Evolutionary conservation across 2,329 filamentous ascomycete genomes (phyloP), one percentile per base, ranked within the genome.

Genomic region (Keithomyces neogunnii): DNA sequence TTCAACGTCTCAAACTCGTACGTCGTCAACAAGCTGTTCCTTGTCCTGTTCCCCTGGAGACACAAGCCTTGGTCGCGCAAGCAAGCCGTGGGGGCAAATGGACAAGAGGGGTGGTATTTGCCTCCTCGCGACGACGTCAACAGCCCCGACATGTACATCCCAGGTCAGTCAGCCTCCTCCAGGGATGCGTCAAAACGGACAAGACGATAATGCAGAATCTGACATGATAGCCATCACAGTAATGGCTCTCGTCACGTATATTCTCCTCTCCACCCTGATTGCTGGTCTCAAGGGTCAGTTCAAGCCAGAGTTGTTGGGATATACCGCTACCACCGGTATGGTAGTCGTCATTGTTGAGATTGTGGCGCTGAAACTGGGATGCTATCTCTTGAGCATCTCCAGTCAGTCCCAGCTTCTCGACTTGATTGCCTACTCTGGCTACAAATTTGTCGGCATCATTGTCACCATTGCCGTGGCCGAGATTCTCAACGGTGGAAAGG

Each of bases 1-100:
- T 99, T 99, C 76, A 96, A 97, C 72, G 93, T 99, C 57, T 95
- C 91, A 59, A 99, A 99, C 76, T 88, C 82, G 53, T 99, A 99
- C 71, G 93, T 99, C 65, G 77, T 95, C 65, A 89, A 86, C 72
- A 99, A 99, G 72, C 79, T 99, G 53, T 83, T 86, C 65, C 82
- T 99, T 53, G 92, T 99, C 53, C 84, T 99, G 55, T 96, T 97
- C 70, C 93, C 93, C 50, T 99, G 93, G 92, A 81, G 92, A 60
- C 95, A 99, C 71, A 91, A 91, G 73, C 92, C 92, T 5, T 99
- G 93, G 93, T 95, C 89, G 54, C 86, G 95, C 58, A 90, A 95
- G 68, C 89, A 95, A 66, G 77, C 85, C 51, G 78, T 84, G 51
- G 83, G 85, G 26, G 81, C 84, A 51, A 82, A 80, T 64, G 80